Base-by-base conservation (phyloP, 108 stramenopile species). In the Seminavis robusta region DNA sequence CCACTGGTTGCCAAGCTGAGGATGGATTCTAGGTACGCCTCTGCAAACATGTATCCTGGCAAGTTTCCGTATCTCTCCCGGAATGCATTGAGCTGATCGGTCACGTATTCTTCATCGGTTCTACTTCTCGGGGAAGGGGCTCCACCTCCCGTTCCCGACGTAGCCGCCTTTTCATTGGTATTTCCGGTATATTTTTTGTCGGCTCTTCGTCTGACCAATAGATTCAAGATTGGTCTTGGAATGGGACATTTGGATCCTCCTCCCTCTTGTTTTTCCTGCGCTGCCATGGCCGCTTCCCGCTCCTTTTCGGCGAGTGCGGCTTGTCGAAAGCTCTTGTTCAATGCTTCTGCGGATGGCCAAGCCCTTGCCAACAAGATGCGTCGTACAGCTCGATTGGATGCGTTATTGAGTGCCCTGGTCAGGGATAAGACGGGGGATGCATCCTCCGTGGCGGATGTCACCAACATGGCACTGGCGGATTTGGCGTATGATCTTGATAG, bases 301-400 rank as follows among this genome's bases (percentile, higher is more conserved):
- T 47, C 25, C 11, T 23, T 21, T 46, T 77, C 65, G 17, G 65
- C 76, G 17, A 30, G 13, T 9, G 41, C 57, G 28, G 46, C 74
- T 24, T 80, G 57, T 41, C 84, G 76, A 33, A 91, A 47, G 61
- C 85, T 84, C 20, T 80, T 46, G 58, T 91, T 91, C 50, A 91
- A 69, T 13, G 83, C 86, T 65, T 91, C 90, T 20, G 86, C 83
- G 28, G 79, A 79, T 27, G 91, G 91, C 91, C 91, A 93, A 3
- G 79, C 84, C 40, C 85, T 54, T 24, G 87, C 81, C 27, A 93
- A 51, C 21, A 88, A 40, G 43, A 93, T 89, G 33, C 91, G 59
- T 24, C 86, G 75, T 16, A 93, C 78, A 9, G 81, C 88, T 19
- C 87, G 78, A 58, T 93, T 93, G 38, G 83, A 87, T 45, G 88